These are phyloP conservation scores for Dendrobium huoshanense DNA, from an alignment of 106 monocot species.

Conservation along the genomic window DNA sequence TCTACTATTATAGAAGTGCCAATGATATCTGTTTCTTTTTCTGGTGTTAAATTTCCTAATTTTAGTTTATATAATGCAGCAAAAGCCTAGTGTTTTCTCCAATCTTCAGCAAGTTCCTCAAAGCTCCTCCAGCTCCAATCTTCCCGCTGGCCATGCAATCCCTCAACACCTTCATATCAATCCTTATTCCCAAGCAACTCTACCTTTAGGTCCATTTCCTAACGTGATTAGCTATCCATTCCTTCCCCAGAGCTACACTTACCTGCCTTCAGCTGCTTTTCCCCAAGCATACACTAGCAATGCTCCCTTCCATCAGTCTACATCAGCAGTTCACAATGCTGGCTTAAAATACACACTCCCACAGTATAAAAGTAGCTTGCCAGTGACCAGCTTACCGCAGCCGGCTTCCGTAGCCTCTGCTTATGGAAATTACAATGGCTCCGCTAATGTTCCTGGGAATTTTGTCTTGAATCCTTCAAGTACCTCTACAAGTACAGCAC, in stretches of 20 bases:
- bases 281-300: constrained; percentile 71
- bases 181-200: constrained; percentile 73
- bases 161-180: constrained; percentile 72
- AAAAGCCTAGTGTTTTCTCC: constrained; percentile 50
- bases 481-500: constrained; percentile 37
- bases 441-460: constrained; percentile 59
- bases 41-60: neutral
- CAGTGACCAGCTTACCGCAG: constrained; percentile 55
- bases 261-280: constrained; percentile 75
- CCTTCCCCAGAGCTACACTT: constrained; percentile 69
- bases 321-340: constrained; percentile 28
- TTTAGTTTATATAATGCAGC: constrained; percentile 23
- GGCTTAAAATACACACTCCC: constrained; percentile 76
- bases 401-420: constrained; percentile 50
- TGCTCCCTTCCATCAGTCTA: constrained; percentile 71
- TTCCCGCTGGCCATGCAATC: constrained; percentile 36
- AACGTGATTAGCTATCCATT: constrained; percentile 90
- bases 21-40: neutral
- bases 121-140: constrained; percentile 34
- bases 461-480: constrained; percentile 49
- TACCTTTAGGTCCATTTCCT: constrained; percentile 75
- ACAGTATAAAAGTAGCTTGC: constrained; percentile 70
- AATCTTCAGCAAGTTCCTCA: constrained; percentile 30
- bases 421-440: constrained; percentile 68
- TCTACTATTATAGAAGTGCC: neutral